These are phyloP conservation scores for Gossypium arboreum DNA, from an alignment of 345 rosid species.

Conservation along the genomic window DNA sequence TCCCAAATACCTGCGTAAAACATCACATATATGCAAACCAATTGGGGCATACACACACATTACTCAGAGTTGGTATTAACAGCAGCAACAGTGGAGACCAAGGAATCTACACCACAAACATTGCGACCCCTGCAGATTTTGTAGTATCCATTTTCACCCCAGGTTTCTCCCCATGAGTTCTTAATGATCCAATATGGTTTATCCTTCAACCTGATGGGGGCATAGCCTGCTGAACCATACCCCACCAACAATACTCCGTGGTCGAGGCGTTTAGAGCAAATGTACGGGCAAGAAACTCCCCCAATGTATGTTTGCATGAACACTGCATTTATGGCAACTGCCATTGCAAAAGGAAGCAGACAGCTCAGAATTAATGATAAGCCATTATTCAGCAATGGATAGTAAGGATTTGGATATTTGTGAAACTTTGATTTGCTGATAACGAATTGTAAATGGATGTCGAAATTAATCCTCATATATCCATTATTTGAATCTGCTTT, in stretches of 20 bases:
- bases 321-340: slow-evolving; percentile 84
- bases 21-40: slow-evolving; percentile 23
- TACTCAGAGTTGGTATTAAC: slow-evolving; percentile 32
- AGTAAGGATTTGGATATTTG: no score
- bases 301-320: slow-evolving; percentile 92
- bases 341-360: slow-evolving; percentile 18
- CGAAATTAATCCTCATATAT: no score
- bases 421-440: no score
- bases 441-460: no score
- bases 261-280: slow-evolving; percentile 75
- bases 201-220: slow-evolving; percentile 77
- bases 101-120: slow-evolving; percentile 82
- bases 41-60: not conserved
- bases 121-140: slow-evolving; percentile 85
- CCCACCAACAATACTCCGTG: slow-evolving; percentile 94
- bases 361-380: not conserved
- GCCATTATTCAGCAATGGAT: no score
- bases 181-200: slow-evolving; percentile 89
- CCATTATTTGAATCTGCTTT: no score
- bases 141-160: slow-evolving; percentile 95
- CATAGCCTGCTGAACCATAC: slow-evolving; percentile 73
- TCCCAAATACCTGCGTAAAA: not conserved
- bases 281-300: slow-evolving; percentile 86
- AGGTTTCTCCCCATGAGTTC: slow-evolving; percentile 88
- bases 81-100: slow-evolving; percentile 88